Percentiles rank a stretch among this genome's conserved stretches.
Evolutionary conservation across 805 yeast genomes (phyloP).

Genomic region (Scheffersomyces stipitis): DNA sequence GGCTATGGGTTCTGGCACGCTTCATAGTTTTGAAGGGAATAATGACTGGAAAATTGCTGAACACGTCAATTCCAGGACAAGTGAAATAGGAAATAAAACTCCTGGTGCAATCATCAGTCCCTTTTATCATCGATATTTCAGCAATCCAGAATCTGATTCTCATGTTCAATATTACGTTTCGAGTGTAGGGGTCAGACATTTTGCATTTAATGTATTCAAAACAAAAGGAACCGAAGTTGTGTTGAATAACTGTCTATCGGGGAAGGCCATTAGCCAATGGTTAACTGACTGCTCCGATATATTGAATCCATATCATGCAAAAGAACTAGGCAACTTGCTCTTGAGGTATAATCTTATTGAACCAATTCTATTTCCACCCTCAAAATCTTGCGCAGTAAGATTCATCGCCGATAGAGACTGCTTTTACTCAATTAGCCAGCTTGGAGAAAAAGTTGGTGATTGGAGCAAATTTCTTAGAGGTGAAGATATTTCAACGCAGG

Average conservation of each 20-base stretch:
- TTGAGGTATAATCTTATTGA: conserved; percentile 46
- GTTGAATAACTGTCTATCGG: conserved; percentile 57
- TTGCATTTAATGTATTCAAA: conserved; percentile 39
- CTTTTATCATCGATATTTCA: conserved; percentile 71
- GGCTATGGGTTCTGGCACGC: no score
- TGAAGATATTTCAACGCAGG: background rate
- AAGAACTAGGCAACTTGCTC: conserved; percentile 51
- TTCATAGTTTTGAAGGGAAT: conserved; percentile 4
- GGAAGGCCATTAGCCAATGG: conserved; percentile 85
- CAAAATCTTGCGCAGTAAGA: conserved; percentile 24
- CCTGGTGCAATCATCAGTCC: conserved; percentile 45
- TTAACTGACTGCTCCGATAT: conserved; percentile 85
- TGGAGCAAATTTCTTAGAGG: conserved; percentile 22
- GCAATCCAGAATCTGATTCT: conserved; percentile 86
- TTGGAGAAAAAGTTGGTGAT: conserved; percentile 40
- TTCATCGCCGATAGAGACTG: conserved; percentile 37
- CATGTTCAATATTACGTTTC: conserved; percentile 78
- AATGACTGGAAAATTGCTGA: background rate
- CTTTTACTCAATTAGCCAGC: conserved; percentile 42
- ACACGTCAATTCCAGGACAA: background rate
- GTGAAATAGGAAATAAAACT: background rate
- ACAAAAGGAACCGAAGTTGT: conserved; percentile 12
- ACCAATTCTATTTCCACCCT: conserved; percentile 40
- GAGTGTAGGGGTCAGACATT: conserved; percentile 61
- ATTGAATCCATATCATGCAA: conserved; percentile 51